Evolutionary conservation across 2,329 filamentous ascomycete species (phyloP).

Genomic region (Emergomyces orientalis): DNA sequence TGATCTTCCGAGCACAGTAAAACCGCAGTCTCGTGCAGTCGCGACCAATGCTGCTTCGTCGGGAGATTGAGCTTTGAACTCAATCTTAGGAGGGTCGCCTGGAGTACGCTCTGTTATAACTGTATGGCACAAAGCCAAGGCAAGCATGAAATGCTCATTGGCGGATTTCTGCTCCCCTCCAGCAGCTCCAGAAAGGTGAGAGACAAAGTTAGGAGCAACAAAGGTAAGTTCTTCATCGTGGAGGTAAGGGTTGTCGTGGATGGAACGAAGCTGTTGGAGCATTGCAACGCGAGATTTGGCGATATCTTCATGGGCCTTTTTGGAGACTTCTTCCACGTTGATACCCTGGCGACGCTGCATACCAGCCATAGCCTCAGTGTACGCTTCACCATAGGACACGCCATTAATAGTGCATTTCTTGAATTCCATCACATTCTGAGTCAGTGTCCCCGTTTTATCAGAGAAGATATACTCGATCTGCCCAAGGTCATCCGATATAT

Average conservation of each 20-base stretch:
- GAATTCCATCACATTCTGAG: conserved; percentile 96
- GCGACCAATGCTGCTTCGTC: conserved; percentile 92
- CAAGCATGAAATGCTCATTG: conserved; percentile 87
- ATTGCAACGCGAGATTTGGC: conserved; percentile 65
- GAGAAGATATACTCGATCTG: conserved; percentile 99
- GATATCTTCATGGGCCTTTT: conserved; percentile 65
- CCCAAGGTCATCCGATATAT: conserved; percentile 94
- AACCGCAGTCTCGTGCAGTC: conserved; percentile 90
- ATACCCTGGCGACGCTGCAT: conserved; percentile 89
- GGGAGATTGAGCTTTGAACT: conserved; percentile 95
- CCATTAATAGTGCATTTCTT: conserved; percentile 97
- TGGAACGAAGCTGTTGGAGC: conserved; percentile 58
- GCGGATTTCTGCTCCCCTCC: conserved; percentile 67
- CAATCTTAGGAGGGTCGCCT: conserved; percentile 81
- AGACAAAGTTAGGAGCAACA: conserved; percentile 78
- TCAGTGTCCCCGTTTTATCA: conserved; percentile 83
- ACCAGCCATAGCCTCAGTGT: conserved; percentile 91
- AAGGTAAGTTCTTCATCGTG: conserved; percentile 87
- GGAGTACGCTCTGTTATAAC: conserved; percentile 85
- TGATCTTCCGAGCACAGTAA: conserved; percentile 75
- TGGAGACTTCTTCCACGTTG: conserved; percentile 71
- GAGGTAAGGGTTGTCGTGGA: conserved; percentile 85
- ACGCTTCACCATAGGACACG: conserved; percentile 92
- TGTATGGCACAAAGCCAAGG: conserved; percentile 88
- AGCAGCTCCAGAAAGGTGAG: conserved; percentile 68